Base-by-base conservation (phyloP, 1,284 basidiomycete genomes). In the Cryptococcus depauperatus region DNA sequence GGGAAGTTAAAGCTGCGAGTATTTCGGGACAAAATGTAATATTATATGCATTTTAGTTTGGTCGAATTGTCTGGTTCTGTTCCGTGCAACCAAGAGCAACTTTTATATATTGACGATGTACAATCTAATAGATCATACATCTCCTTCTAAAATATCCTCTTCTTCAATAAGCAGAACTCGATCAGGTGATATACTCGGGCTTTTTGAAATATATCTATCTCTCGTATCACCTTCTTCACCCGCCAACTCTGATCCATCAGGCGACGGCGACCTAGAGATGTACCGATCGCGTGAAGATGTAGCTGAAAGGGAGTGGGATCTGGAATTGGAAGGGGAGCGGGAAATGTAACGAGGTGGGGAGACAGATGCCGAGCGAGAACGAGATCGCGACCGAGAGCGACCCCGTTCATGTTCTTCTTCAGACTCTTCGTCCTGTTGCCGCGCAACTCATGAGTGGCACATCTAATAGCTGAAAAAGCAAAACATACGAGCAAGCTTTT, bases 221-320 rank as follows among this genome's bases (percentile, higher is more conserved):
- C 64, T 51, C 19, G 60, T 61, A 55, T 66, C 66, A 28, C 67
- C 58, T 46, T 57, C 59, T 51, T 70, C 52, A 34, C 64, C 58
- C 35, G 32, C 50, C 25, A 16, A n/a, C 39, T 23, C 51, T 46
- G 58, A 52, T 46, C 54, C 37, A 35, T 57, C 37, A 40, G 52
- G 54, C 3, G 67, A 68, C 3, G 72, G 72, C 11, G 66, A 69
- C n/a, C 72, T 51, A 5, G 72, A 74, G 11, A 72, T n/a, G n/a
- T 30, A 30, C 10, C 29, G 29, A n/a, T 30, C n/a, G n/a, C 29
- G 10, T 30, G 29, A 30, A 16, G 35, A 37, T 18, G 35, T 9
- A 13, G 35, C 13, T 8, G 53, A 50, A 13, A 37, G 45, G 14
- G 35, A 51, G 33, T 43, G 40, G 19, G 52, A 54, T 3, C 29